Evolutionary conservation across 352 stramenopile species (phyloP), one percentile per base, ranked within the genome.

Genomic region (Phytophthora hibernalis): DNA sequence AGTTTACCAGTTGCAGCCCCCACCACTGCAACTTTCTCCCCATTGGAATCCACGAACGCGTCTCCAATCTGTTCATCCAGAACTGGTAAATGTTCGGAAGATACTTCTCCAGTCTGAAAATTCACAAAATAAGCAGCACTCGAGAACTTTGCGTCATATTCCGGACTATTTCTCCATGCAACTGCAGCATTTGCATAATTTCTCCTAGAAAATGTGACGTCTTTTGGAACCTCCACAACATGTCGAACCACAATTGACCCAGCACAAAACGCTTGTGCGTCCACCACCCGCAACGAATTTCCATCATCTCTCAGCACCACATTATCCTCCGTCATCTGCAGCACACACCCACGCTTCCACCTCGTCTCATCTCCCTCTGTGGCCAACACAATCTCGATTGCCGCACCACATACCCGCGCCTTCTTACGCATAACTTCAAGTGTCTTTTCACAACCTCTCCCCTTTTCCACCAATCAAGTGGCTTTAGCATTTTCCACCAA

Each of bases 401-500:
- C 51, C 30, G 50, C 38, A 37, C 50, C 54, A 21, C 48, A 22
- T 18, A 71, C 61, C 3, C 42, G 20, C 47, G 37, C 50, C 21
- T 16, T 48, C 51, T 33, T 54, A 24, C 24, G 7, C 68, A 68
- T 71, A 3, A 45, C 30, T 18, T 22, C 20, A 42, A 58, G 37
- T 58, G 61, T 65, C 61, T 26, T 53, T 69, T 69, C 61, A 15
- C 21, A 15, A 11, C 35, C 16, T 1, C 11, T 12, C 8, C 13
- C 20, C 15, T 38, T 65, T 71, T 61, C 49, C 18, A 65, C 63
- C 63, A 71, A 71, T 71, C 49, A 38, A 0, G 30, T 56, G 3
- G 4, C 21, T 40, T 38, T 54, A 37, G 21, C 15, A 48, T 44
- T 62, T 57, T 61, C 49, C 18, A 65, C 63, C 63, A 71, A 71